Conservation (phyloP, 371 early-diverging fungal species). For the Mortierella sp. region DNA sequence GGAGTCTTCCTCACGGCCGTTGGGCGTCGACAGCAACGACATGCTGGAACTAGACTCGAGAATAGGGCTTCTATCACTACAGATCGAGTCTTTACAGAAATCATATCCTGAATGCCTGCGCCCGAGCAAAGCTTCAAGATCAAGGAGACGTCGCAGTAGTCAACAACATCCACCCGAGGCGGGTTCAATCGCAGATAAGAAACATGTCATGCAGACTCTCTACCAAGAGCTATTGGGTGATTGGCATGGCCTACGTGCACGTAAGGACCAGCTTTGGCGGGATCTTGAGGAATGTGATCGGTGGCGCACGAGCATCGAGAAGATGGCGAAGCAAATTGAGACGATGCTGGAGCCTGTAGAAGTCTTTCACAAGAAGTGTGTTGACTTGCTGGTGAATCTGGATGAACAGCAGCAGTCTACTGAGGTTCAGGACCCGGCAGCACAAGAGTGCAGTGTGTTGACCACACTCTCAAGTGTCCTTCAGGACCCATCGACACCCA, state of each 20-base stretch:
- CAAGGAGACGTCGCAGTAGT: conserved; percentile 8
- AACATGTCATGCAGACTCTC: conserved; percentile 16
- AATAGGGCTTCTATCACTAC: conserved; percentile 27
- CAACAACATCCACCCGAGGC: conserved; percentile 11
- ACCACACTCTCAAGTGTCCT: no score
- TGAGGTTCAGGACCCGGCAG: not conserved
- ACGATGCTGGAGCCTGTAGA: conserved; percentile 51
- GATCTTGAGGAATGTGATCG: conserved; percentile 46
- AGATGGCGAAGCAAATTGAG: conserved; percentile 50
- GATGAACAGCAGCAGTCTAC: conserved; percentile 5
- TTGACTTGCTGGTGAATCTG: conserved; percentile 27
- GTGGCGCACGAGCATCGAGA: conserved; percentile 46
- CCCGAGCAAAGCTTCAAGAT: conserved; percentile 6
- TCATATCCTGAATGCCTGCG: conserved; percentile 47
- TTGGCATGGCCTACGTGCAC: conserved; percentile 19
- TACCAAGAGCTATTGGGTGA: conserved; percentile 26
- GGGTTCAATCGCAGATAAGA: conserved; percentile 42
- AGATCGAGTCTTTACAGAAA: conserved; percentile 40
- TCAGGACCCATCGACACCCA: not conserved
- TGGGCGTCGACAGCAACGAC: conserved; percentile 43
- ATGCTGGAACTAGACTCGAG: conserved; percentile 51
- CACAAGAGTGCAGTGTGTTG: no score
- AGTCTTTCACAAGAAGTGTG: conserved; percentile 44
- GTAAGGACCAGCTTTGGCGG: conserved; percentile 53
- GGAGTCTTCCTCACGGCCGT: not conserved